Evolutionary conservation across 73 alveolate genomes (phyloP).

Genomic region (Tetrahymena thermophila): DNA sequence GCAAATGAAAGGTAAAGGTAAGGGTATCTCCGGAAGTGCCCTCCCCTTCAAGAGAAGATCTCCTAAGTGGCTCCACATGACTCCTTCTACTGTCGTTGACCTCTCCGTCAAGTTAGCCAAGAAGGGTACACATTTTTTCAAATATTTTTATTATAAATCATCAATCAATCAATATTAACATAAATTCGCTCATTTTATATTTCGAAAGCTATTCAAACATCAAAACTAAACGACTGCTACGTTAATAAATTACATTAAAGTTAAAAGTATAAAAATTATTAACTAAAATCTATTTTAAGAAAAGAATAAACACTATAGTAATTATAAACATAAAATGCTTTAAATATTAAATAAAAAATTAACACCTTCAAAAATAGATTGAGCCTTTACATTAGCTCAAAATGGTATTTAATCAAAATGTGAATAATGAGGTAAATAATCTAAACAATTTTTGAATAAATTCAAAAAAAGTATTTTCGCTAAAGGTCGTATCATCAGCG

Average conservation of each 20-base stretch:
- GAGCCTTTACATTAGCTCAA: not conserved
- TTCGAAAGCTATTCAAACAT: not conserved
- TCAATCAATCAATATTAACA: not conserved
- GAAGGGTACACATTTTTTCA: conserved; percentile 19
- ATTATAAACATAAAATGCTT: not conserved
- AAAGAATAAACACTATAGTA: not conserved
- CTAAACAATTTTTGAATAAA: not conserved
- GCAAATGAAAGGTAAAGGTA: conserved; percentile 46
- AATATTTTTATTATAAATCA: not conserved
- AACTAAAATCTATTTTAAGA: not conserved
- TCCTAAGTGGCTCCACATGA: conserved; percentile 44
- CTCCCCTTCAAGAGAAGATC: conserved; percentile 46
- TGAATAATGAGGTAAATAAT: not conserved
- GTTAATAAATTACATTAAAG: not conserved
- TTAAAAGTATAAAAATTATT: not conserved
- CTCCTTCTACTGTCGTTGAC: conserved; percentile 37
- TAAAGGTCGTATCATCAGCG: not conserved
- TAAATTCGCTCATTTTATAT: not conserved
- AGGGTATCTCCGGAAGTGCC: conserved; percentile 51
- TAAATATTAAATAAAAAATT: too few species aligned
- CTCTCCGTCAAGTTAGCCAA: conserved; percentile 33
- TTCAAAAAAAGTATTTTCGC: not conserved
- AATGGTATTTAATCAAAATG: not conserved
- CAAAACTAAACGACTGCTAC: not conserved
- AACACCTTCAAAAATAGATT: not conserved